Base-by-base conservation (phyloP, 73 alveolate genomes). In the Paramecium octaurelia region DNA sequence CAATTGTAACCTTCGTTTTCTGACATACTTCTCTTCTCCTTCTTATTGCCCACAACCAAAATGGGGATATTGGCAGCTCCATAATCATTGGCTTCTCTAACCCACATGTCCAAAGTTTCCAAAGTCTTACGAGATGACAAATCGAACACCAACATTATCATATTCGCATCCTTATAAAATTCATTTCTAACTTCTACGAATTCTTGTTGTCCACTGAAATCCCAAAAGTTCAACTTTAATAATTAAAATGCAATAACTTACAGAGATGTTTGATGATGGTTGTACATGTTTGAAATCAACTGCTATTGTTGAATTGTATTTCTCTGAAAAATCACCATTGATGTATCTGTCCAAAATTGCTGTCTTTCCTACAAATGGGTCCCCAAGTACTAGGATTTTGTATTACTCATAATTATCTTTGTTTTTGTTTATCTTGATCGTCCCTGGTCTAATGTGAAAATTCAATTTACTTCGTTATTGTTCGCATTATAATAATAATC, bases 161-260 rank as follows among this genome's bases (percentile, higher is more conserved):
- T 90, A 38, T 86, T 40, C 1, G 95, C 93, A 36, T 95, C 97
- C 58, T 92, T 95, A 77, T 95, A 95, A 83, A 95, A 95, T 76
- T 95, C 97, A 95, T 95, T 95, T 58, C 97, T 59, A 43, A 95
- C 97, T 60, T 48, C 60, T 48, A 93, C 88, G 83, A 93, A 95
- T 64, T 87, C 92, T 23, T 86, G 89, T 44, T 90, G 92, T 14
- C 98, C 98, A 68, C 94, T 73, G 14, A 95, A 89, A 64, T 95
- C 98, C 98, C 98, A 95, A 46, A 94, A 89, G 70, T 89, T 89
- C 0, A 93, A 48, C 60, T 48, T 40, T 40, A 40, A 0, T 12
- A 12, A 8, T 48, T 12, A 14, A 44, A 21, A 14, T 14, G 64
- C 21, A 20, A 46, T 44, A 12, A 83, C 24, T n/a, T 54, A 89